Percentiles rank a stretch among this genome's conserved stretches.
Conservation (phyloP, 23 red algal genomes). For the Cyanidium caldarium region DNA sequence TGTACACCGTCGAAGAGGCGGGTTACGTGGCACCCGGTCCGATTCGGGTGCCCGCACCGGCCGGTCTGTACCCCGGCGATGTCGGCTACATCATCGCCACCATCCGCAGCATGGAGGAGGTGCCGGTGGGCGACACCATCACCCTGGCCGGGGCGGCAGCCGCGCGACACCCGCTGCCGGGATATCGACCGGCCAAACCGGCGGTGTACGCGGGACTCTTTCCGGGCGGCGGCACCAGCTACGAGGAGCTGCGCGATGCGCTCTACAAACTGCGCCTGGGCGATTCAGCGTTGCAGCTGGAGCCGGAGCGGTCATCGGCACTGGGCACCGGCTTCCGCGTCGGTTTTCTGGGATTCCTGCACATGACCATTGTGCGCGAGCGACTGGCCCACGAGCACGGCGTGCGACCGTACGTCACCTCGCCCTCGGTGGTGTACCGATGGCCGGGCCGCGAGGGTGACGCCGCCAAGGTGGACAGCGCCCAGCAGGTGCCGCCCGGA, state of each 20-base stretch:
- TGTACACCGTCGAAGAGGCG: too few species aligned
- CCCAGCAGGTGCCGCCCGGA: too few species aligned
- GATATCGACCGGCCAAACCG: slow-evolving; percentile 27
- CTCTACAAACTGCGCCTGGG: slow-evolving; percentile 58
- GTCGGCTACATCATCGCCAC: slow-evolving; percentile 40
- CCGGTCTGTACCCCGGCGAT: slow-evolving; percentile 30
- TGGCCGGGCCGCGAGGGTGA: too few species aligned
- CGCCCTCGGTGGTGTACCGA: slow-evolving; percentile 66
- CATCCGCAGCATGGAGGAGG: slow-evolving; percentile 30
- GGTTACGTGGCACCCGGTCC: too few species aligned
- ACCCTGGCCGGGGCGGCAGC: slow-evolving; percentile 18
- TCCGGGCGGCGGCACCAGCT: slow-evolving; percentile 34
- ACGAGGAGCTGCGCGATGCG: slow-evolving; percentile 25
- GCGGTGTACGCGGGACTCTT: slow-evolving; percentile 68
- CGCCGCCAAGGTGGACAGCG: too few species aligned
- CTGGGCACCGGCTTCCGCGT: slow-evolving; percentile 66
- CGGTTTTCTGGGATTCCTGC: slow-evolving; percentile 63
- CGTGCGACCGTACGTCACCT: slow-evolving; percentile 39
- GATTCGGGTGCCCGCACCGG: too few species aligned
- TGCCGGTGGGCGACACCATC: slow-evolving; percentile 68
- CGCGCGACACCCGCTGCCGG: slow-evolving; percentile 19
- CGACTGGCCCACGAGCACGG: slow-evolving; percentile 53
- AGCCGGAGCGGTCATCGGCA: slow-evolving; percentile 48
- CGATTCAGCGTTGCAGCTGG: slow-evolving; percentile 46
- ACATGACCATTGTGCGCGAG: slow-evolving; percentile 66